Evolutionary conservation across 176 grass and related monocot species (phyloP), one percentile per base, ranked within the genome.

Genomic region (Thalia dealbata): DNA sequence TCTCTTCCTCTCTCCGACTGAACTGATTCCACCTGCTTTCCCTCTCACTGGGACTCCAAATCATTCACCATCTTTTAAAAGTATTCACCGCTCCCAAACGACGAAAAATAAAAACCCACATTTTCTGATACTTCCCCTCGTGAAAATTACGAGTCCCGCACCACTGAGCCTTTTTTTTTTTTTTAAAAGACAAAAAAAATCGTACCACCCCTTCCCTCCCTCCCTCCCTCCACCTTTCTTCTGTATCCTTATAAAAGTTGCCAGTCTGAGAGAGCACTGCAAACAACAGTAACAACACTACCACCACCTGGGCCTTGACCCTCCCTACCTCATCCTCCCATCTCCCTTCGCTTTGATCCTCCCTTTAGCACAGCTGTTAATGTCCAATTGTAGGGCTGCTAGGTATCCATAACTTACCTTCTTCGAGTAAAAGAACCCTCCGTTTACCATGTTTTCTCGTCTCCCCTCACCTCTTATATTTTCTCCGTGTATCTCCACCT

Each of bases 21-120:
- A 63, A 63, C 61, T 28, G 61, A 63, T 63, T 63, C 61, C 61
- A 63, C 26, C 61, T 28, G 61, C 25, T 63, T 29, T 63, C 61
- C 61, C 25, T 29, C 29, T 63, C 61, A 63, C 61, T 27, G 5
- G 2, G 61, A 28, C 26, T 63, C 2, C 12, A 26, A 61, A 63
- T 63, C 26, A 63, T 63, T 28, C 61, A 30, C 61, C 61, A 63
- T 3, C 61, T 26, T 28, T n/a, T n/a, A n/a, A 14, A 12, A 63
- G 12, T 63, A 63, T 63, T 63, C 23, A n/a, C n/a, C n/a, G 12
- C 21, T n/a, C 14, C 6, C 21, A 18, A n/a, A n/a, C 3, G 3
- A 13, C n/a, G 11, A 63, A n/a, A n/a, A 63, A 63, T 29, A 14
- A 10, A 24, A 24, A 60, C 1, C 24, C 14, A 6, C 14, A 32